Evolutionary conservation across 306 rosid genomes (phyloP), one percentile per base, ranked within the genome.

Genomic region (Cucumis hystrix): DNA sequence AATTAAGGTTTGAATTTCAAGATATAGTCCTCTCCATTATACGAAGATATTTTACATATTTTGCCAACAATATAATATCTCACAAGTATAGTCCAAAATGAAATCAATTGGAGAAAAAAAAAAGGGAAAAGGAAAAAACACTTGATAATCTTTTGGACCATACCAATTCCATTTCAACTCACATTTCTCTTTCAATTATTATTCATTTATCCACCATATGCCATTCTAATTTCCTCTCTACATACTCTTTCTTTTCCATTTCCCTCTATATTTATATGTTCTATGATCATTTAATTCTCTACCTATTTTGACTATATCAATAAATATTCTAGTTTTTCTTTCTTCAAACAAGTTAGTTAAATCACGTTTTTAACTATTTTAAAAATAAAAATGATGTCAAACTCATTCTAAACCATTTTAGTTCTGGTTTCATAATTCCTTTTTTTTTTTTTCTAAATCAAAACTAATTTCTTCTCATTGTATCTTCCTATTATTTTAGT

Each of bases 101-200:
- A 67, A 66, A 40, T 4, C 74, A 64, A 64, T 66, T 17, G 25
- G 51, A 45, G 7, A 39, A 66, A 39, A 39, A 43, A 13, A 66
- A 28, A 28, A 28, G 3, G 3, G 1, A 28, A 28, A 28, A 28
- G 3, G 30, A 28, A 39, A 39, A 65, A 66, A 7, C 37, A 69
- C 57, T 69, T 21, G 37, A 69, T 43, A 8, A 69, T 40, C 57
- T 69, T 43, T 43, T 69, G 57, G 75, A 69, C 57, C 21, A 11
- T 6, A 40, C n/a, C 6, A 41, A 10, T 43, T 6, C 37, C 35
- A 43, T 68, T 68, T 40, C 23, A n/a, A 69, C n/a, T 40, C 43
- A 10, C 33, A 20, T 41, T 30, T 69, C 56, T 69, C 75, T 69
- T 45, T 68, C 74, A 68, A 68, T 68, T 68, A 68, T 68, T 68